A percentile compares a stretch with the other conserved stretches of the same genome.
phyloP scores from a whole-genome alignment of 768 basidiomycete species.

The Porphyrellus cyaneotinctus region DNA sequence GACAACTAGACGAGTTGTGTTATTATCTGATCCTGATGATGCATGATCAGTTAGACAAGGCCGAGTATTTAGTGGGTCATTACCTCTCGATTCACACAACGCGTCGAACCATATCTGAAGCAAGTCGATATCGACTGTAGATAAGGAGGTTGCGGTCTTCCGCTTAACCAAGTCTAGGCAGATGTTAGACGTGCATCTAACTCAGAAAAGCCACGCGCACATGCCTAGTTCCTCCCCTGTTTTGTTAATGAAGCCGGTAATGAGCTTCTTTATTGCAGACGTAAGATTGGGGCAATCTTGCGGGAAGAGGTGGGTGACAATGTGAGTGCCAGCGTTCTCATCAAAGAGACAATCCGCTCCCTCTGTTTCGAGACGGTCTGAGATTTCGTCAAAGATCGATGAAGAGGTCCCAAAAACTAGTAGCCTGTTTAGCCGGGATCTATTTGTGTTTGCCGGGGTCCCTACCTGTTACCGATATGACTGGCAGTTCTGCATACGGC shows the following conservation, averaged over 20 bases:
- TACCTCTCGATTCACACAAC: constrained; percentile 38
- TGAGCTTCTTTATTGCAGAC: constrained; percentile 51
- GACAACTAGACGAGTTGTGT: constrained; percentile 45
- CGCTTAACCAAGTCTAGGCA: constrained; percentile 38
- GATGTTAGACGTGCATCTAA: not conserved
- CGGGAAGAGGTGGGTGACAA: constrained; percentile 51
- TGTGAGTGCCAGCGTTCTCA: constrained; percentile 17
- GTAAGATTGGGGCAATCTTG: constrained; percentile 52
- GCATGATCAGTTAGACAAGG: not conserved
- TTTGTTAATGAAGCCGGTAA: constrained; percentile 49
- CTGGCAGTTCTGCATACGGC: constrained; percentile 59
- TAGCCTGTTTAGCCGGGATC: constrained; percentile 1
- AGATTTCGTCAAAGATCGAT: constrained; percentile 45
- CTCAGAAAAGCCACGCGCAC: constrained; percentile 14
- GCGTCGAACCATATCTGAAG: constrained; percentile 59
- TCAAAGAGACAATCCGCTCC: constrained; percentile 24
- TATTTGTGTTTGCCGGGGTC: not conserved
- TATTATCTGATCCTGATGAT: constrained; percentile 13
- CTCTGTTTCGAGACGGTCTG: constrained; percentile 32
- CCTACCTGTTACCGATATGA: constrained; percentile 54
- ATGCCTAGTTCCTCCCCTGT: constrained; percentile 30
- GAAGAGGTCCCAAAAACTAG: constrained; percentile 45
- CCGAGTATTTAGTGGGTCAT: constrained; percentile 5
- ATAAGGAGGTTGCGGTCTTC: constrained; percentile 48
- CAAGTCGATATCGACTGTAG: constrained; percentile 57